Evolutionary conservation across 495 filamentous ascomycete genomes (phyloP).

Genomic region (Xylaria grammica): DNA sequence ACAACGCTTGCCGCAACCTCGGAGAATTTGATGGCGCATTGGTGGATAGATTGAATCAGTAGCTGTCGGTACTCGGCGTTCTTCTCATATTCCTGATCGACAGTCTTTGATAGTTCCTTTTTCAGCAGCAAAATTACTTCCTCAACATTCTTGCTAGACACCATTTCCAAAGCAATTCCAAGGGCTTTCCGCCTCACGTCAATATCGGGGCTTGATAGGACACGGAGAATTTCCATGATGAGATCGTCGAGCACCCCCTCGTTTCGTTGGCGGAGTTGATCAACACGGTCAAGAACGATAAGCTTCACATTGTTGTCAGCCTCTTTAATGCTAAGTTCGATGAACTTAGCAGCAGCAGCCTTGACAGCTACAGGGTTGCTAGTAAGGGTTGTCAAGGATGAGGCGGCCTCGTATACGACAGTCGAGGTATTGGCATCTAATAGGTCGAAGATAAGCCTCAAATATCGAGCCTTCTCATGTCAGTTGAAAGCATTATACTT

Average conservation of each 20-base stretch:
- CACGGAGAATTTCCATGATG: conserved; percentile 97
- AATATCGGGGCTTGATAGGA: conserved; percentile 94
- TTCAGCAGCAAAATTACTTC: conserved; percentile 96
- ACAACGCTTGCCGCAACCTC: conserved; percentile 97
- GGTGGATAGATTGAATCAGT: conserved; percentile 95
- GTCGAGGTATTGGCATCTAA: conserved; percentile 92
- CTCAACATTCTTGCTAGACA: conserved; percentile 98
- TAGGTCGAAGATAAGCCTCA: conserved; percentile 95
- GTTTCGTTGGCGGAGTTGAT: conserved; percentile 88
- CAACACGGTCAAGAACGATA: conserved; percentile 93
- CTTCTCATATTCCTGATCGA: conserved; percentile 99
- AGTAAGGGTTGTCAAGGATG: conserved; percentile 90
- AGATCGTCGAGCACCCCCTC: conserved; percentile 93
- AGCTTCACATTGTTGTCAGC: conserved; percentile 99
- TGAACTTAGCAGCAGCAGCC: conserved; percentile 93
- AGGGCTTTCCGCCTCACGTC: conserved; percentile 95
- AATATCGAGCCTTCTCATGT: conserved; percentile 73
- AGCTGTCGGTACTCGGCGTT: conserved; percentile 96
- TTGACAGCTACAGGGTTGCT: conserved; percentile 98
- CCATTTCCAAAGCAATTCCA: conserved; percentile 92
- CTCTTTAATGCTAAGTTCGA: conserved; percentile 95
- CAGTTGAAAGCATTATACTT: conserved; percentile 33
- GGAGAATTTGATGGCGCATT: conserved; percentile 98
- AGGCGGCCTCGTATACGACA: conserved; percentile 98
- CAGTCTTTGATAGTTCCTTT: conserved; percentile 96